Conservation (phyloP, 176 grass and related monocot species). For the Carex myosuroides region DNA sequence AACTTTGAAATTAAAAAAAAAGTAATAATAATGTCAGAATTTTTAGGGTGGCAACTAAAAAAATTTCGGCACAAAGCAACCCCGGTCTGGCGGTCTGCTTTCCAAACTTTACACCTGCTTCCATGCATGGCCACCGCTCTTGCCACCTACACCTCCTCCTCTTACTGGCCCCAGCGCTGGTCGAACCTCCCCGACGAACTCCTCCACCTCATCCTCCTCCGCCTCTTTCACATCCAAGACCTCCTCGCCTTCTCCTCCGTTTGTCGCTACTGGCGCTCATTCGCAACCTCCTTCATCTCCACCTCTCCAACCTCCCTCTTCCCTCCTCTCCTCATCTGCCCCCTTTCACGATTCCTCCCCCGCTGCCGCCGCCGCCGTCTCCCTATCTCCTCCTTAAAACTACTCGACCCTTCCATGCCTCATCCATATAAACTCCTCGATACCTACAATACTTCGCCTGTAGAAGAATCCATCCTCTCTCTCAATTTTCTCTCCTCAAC, state of each 20-base stretch:
- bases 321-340: conserved; percentile 4
- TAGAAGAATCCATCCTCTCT: not conserved
- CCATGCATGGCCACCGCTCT: not conserved
- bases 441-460: not conserved
- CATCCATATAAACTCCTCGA: not conserved
- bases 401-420: not conserved
- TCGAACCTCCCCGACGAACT: not conserved
- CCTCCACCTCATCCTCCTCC: conserved; percentile 1
- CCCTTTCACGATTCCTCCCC: not conserved
- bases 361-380: not conserved
- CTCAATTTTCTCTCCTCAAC: not conserved
- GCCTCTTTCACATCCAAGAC: not conserved
- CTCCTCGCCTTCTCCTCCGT: conserved; percentile 4
- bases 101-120: not conserved
- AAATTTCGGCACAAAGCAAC: no score
- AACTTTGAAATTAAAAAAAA: no score
- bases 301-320: conserved; percentile 5
- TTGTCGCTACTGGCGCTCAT: conserved; percentile 6
- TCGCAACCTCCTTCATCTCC: not conserved
- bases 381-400: not conserved
- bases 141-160: not conserved
- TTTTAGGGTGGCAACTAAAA: no score
- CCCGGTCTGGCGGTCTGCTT: not conserved
- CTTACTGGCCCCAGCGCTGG: not conserved
- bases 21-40: no score